Base-by-base conservation (phyloP, 2,329 filamentous ascomycete genomes). In the Celoporthe dispersa region DNA sequence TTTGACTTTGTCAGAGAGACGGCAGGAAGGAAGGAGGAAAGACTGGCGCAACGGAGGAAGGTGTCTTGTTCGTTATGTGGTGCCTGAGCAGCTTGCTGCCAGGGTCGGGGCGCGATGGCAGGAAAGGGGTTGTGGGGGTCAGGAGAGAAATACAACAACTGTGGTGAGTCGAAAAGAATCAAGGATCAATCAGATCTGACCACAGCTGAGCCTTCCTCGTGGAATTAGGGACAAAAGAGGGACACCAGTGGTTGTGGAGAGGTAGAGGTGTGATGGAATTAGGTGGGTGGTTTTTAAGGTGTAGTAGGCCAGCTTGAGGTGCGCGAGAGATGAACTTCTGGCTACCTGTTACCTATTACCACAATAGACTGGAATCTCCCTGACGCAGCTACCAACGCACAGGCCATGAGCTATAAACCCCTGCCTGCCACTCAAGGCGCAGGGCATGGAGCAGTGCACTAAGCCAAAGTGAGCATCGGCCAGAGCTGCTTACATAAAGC, bases 291-390 rank as follows among this genome's bases (percentile, higher is more conserved):
- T 28, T n/a, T n/a, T n/a, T 37, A 9, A 70, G 62, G 66, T n/a
- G 64, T 60, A 65, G 69, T 37, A 64, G 39, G 48, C 51, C 33
- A 67, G 68, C 39, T 70, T 51, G 68, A 48, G 66, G 67, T 57
- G 62, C 44, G 37, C 55, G 66, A 39, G 6, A 35, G 37, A 66
- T 55, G 66, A 67, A 71, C 68, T 68, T 71, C 69, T 71, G 69
- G 69, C 66, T 68, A 71, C 69, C 69, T 71, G 69, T 71, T 69
- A 71, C 69, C 69, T 71, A 67, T 71, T 69, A 48, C 66, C 59
- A 41, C 44, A 62, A 59, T 62, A 14, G 55, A 59, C 62, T 28
- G 37, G 39, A 65, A 66, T 35, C 66, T 66, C 57, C 59, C 69
- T 71, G 67, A 69, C 67, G 67, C 69, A 67, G 55, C 68, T 67